phyloP scores from a whole-genome alignment of 371 early-diverging fungal species.

The Dinochytrium kinnereticum region DNA sequence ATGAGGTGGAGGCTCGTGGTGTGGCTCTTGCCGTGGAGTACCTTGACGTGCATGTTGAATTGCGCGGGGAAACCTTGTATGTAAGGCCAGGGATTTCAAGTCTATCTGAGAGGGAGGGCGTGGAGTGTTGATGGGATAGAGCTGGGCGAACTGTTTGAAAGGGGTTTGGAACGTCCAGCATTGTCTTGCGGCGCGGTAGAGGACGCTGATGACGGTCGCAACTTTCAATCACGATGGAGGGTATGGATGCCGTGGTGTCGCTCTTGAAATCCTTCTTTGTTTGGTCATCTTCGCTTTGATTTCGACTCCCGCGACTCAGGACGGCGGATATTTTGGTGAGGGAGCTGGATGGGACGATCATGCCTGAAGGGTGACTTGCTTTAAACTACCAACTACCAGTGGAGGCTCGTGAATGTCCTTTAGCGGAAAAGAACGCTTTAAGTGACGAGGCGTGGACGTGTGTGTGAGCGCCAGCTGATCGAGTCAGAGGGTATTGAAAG shows the following conservation, averaged over 20 bases:
- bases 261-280: background rate
- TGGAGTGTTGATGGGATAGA: background rate
- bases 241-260: background rate
- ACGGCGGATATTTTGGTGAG: background rate
- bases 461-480: too few species aligned
- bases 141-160: background rate
- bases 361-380: too few species aligned
- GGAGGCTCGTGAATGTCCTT: too few species aligned
- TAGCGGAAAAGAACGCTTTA: too few species aligned
- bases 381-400: too few species aligned
- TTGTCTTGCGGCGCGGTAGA: slow-evolving; percentile 4
- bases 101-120: background rate
- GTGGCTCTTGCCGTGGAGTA: background rate
- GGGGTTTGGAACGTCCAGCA: background rate
- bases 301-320: background rate
- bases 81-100: background rate
- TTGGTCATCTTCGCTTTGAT: background rate
- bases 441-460: too few species aligned
- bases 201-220: too few species aligned
- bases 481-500: too few species aligned
- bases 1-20: background rate
- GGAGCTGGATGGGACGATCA: background rate
- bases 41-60: background rate
- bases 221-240: too few species aligned
- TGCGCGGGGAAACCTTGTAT: background rate